A percentile compares a stretch with the other conserved stretches of the same genome.
Conservation (phyloP, 768 basidiomycete species). For the Suillus subalutaceus region DNA sequence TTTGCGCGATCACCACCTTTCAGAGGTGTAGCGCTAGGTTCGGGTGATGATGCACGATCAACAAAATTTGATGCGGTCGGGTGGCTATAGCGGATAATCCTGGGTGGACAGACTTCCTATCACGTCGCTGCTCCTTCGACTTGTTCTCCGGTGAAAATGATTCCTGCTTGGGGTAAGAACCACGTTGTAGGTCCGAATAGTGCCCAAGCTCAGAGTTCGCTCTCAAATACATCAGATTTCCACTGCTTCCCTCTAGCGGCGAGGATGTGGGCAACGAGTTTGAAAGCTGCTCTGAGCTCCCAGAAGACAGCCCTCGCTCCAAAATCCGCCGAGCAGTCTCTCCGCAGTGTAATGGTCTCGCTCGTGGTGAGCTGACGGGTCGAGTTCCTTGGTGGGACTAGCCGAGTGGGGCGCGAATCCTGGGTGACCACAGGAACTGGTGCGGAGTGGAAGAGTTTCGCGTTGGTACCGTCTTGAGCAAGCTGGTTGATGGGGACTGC, state of each 20-base stretch:
- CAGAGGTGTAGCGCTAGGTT: conserved; percentile 50
- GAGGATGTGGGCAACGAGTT: conserved; percentile 56
- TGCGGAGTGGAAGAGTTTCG: conserved; percentile 60
- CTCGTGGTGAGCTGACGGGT: conserved; percentile 45
- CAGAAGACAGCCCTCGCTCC: conserved; percentile 50
- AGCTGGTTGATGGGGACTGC: conserved; percentile 62
- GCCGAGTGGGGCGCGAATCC: conserved; percentile 37
- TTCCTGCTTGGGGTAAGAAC: conserved; percentile 35
- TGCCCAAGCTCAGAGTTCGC: conserved; percentile 85
- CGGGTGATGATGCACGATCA: conserved; percentile 46
- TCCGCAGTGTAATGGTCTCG: conserved; percentile 26
- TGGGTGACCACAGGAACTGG: conserved; percentile 29
- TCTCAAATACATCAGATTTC: conserved; percentile 42
- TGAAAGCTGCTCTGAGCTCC: conserved; percentile 59
- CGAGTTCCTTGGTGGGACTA: conserved; percentile 59
- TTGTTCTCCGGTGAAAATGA: conserved; percentile 60
- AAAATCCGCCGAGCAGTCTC: conserved; percentile 40
- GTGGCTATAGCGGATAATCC: conserved; percentile 48
- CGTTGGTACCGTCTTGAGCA: conserved; percentile 53
- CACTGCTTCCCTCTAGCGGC: conserved; percentile 40
- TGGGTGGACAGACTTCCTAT: conserved; percentile 70
- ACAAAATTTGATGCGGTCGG: conserved; percentile 39
- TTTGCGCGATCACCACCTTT: conserved; percentile 74
- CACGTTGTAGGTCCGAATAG: conserved; percentile 62
- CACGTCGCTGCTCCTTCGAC: conserved; percentile 49